phyloP scores from a whole-genome alignment of 225 moss, liverwort and hornwort species.

The Sphagnum contortum region DNA sequence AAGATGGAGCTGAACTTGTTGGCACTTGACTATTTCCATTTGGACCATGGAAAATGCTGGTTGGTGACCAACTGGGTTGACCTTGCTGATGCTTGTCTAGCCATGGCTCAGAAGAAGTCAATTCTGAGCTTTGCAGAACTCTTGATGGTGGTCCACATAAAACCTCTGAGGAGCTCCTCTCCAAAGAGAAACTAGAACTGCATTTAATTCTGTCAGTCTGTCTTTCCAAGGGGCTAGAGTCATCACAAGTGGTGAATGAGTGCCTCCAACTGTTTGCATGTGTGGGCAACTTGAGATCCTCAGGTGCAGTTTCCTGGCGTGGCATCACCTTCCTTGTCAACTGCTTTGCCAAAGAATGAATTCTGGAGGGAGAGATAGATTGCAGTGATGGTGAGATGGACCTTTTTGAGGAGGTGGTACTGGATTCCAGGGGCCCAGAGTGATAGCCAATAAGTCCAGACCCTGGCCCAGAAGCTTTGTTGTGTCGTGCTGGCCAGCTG shows the following conservation, averaged over 20 bases:
- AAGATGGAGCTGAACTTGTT: constrained; percentile 45
- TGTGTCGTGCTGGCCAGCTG: too few relatives aligned
- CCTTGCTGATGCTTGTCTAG: constrained; percentile 9
- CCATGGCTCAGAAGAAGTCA: constrained; percentile 9
- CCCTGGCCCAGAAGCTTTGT: too few relatives aligned
- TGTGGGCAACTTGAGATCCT: constrained; percentile 36
- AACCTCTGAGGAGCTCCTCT: too few relatives aligned
- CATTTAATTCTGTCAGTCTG: constrained; percentile 5
- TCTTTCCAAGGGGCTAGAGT: constrained; percentile 16
- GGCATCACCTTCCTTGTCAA: too few relatives aligned
- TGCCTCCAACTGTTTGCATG: constrained; percentile 18
- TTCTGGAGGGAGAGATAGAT: too few relatives aligned
- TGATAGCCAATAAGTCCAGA: background rate
- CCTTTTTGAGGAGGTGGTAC: background rate
- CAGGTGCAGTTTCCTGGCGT: too few relatives aligned
- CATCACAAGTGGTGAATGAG: constrained; percentile 15
- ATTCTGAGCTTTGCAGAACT: constrained; percentile 3
- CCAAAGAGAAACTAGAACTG: too few relatives aligned
- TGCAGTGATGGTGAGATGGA: too few relatives aligned
- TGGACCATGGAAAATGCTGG: constrained; percentile 68
- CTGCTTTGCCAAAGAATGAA: too few relatives aligned
- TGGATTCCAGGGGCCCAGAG: constrained; percentile 5
- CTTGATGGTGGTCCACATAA: background rate
- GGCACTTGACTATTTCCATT: constrained; percentile 29
- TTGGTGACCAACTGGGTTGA: constrained; percentile 47